phyloP scores from a whole-genome alignment of 768 basidiomycete genomes.

The Leucocoprinus birnbaumii region DNA sequence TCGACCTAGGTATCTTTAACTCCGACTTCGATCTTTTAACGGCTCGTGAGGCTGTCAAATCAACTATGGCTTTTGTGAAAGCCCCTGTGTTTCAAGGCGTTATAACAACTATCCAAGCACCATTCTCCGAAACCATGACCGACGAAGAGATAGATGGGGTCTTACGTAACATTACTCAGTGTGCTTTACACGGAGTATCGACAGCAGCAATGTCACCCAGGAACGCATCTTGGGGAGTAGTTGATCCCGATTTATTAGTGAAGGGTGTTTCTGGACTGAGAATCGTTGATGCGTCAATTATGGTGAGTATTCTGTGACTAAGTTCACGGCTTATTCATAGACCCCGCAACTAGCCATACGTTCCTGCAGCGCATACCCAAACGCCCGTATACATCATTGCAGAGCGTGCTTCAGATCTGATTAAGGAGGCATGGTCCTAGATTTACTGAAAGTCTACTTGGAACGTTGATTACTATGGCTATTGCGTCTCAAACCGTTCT shows the following conservation, averaged over 20 bases:
- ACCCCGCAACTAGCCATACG: background rate
- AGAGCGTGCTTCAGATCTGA: background rate
- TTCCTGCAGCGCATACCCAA: slow-evolving; percentile 4
- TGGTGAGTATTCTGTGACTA: slow-evolving; percentile 11
- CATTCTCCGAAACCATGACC: background rate
- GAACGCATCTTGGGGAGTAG: slow-evolving; percentile 27
- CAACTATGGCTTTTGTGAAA: slow-evolving; percentile 17
- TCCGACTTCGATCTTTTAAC: slow-evolving; percentile 19
- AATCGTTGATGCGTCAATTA: slow-evolving; percentile 16
- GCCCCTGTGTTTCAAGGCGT: slow-evolving; percentile 15
- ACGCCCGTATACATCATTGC: slow-evolving; percentile 1
- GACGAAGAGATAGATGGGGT: slow-evolving; percentile 8
- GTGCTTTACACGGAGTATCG: slow-evolving; percentile 27
- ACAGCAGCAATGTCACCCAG: slow-evolving; percentile 29
- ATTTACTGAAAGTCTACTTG: no score
- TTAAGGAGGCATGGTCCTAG: no score
- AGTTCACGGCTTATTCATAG: background rate
- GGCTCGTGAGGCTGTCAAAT: slow-evolving; percentile 20
- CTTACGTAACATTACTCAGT: slow-evolving; percentile 17
- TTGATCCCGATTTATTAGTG: slow-evolving; percentile 33
- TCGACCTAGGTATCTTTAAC: slow-evolving; percentile 36
- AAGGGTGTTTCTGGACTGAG: slow-evolving; percentile 31
- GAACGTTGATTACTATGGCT: no score
- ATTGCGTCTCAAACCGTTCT: no score
- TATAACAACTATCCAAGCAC: slow-evolving; percentile 8